These are phyloP conservation scores for Tetrapisispora namnaoensis DNA, from an alignment of 805 yeast species.

Conservation along the genomic window DNA sequence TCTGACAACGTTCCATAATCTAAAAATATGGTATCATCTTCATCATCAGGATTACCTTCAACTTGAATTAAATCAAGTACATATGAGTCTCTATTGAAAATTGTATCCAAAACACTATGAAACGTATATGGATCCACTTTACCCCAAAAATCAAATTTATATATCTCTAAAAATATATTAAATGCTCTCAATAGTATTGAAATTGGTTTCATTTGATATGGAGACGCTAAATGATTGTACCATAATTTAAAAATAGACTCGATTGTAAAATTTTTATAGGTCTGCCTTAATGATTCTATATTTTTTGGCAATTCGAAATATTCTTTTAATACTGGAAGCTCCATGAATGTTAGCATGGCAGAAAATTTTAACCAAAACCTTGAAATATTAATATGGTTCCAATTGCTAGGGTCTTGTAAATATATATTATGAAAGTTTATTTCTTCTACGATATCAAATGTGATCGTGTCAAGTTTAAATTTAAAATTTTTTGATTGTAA, in stretches of 20 bases:
- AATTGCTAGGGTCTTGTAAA: constrained; percentile 45
- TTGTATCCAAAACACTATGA: constrained; percentile 47
- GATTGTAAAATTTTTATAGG: constrained; percentile 19
- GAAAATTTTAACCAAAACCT: constrained; percentile 27
- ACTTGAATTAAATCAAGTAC: constrained; percentile 28
- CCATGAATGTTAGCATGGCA: constrained; percentile 23
- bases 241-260: constrained; percentile 28
- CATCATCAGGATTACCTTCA: constrained; percentile 21
- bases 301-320: constrained; percentile 25
- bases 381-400: constrained; percentile 28
- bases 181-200: constrained; percentile 49
- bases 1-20: constrained; percentile 33
- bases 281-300: constrained; percentile 22
- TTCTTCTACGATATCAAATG: constrained; percentile 43
- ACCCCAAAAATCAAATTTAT: constrained; percentile 45
- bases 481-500: constrained; percentile 10
- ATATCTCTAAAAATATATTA: constrained; percentile 33
- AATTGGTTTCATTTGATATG: constrained; percentile 30
- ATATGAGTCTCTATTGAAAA: constrained; percentile 46
- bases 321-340: constrained; percentile 16
- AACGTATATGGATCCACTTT: constrained; percentile 44
- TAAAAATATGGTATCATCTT: constrained; percentile 20
- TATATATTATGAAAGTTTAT: constrained; percentile 40
- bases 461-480: constrained; percentile 15
- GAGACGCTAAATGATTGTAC: constrained; percentile 23